These are phyloP conservation scores for Calonectria leucothoes DNA, from an alignment of 2,329 filamentous ascomycete species.

Conservation along the genomic window DNA sequence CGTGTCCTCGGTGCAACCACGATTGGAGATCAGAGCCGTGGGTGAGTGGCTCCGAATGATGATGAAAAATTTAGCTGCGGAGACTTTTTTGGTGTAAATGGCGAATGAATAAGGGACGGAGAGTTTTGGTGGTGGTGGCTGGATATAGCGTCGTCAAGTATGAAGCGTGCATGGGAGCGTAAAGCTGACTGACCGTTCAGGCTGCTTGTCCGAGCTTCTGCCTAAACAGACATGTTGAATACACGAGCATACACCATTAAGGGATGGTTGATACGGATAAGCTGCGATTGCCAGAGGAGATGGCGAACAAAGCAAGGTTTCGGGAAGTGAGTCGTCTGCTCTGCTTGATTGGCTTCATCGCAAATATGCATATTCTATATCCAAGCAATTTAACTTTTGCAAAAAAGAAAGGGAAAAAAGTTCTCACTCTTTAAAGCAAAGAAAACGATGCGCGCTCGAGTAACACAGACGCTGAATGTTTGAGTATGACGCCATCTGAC, in stretches of 20 bases:
- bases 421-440: not conserved
- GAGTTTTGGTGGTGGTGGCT: not conserved
- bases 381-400: not conserved
- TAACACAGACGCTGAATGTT: not conserved
- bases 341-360: not conserved
- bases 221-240: too few relatives aligned
- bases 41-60: not conserved
- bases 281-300: not conserved
- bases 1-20: not conserved
- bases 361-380: not conserved
- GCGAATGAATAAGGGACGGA: not conserved
- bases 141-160: too few relatives aligned
- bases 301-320: not conserved
- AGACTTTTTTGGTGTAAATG: not conserved
- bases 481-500: not conserved
- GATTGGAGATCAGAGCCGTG: not conserved
- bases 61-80: not conserved
- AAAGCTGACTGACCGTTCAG: not conserved
- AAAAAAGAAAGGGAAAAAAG: not conserved
- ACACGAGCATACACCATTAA: too few relatives aligned
- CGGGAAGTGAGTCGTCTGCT: not conserved
- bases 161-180: not conserved
- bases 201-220: too few relatives aligned
- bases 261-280: not conserved
- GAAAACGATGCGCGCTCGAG: not conserved